These are phyloP conservation scores for Fraxinus velutina DNA, from an alignment of 305 asterid species.

Conservation along the genomic window DNA sequence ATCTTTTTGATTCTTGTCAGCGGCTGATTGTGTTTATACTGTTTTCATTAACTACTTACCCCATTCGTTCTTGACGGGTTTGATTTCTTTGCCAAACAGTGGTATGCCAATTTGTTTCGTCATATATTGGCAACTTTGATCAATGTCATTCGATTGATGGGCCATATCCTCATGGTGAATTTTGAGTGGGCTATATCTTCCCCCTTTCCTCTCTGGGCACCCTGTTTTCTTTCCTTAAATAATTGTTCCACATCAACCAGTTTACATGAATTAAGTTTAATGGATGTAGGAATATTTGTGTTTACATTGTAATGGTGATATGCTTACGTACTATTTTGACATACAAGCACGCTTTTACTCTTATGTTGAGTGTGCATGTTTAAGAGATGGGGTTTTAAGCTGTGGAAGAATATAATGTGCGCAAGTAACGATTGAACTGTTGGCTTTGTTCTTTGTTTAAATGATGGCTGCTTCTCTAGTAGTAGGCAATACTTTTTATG, in stretches of 20 bases:
- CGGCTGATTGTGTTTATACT: neutral
- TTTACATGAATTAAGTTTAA: neutral
- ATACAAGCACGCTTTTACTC: neutral
- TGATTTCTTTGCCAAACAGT: neutral
- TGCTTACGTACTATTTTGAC: neutral
- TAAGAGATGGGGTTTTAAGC: neutral
- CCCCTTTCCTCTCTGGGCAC: neutral
- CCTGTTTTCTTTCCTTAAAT: neutral
- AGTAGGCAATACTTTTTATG: neutral
- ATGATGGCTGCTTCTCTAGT: neutral
- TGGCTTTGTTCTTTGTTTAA: neutral
- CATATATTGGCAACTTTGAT: neutral
- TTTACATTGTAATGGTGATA: neutral
- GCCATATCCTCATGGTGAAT: neutral
- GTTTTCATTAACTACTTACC: neutral
- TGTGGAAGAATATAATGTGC: neutral
- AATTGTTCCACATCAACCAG: neutral
- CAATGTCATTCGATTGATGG: conserved; percentile 5
- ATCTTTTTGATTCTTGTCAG: neutral
- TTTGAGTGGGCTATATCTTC: neutral
- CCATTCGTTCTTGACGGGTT: neutral
- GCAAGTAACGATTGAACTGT: neutral
- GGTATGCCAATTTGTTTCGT: neutral
- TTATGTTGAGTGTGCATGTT: neutral
- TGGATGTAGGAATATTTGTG: neutral